Base-by-base conservation (phyloP, 306 rosid species). In the Trifolium repens region DNA sequence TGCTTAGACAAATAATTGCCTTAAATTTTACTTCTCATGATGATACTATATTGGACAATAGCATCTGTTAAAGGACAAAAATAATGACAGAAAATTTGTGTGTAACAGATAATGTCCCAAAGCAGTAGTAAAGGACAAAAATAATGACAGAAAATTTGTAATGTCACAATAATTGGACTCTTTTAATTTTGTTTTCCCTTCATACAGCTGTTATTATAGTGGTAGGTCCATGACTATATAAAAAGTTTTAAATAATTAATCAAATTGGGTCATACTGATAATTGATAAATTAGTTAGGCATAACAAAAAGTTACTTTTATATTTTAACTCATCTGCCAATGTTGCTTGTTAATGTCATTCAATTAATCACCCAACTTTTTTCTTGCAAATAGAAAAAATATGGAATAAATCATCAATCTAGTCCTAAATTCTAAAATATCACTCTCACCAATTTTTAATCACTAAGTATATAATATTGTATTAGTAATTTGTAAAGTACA, bases 91-190 rank as follows among this genome's bases (percentile, higher is more conserved):
- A 64, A 66, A 7, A n/a, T 9, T 14, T 13, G 8, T 70, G 37
- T 19, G 24, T 22, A 55, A 32, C 53, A 55, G 66, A 39, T 42
- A 13, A 46, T 32, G 35, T 32, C 6, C 4, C 6, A 32, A 24
- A 80, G 76, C 72, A 67, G 62, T 46, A 16, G 24, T 30, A 67
- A 47, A 69, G n/a, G 54, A 57, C 71, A 70, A 69, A 72, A 15
- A 39, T 43, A 34, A 65, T 47, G 71, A 22, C 24, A 15, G 10
- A 64, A 66, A 7, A 12, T 9, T 14, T 16, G 5, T 19, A 75
- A 83, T 42, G 67, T 40, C 10, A 44, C 73, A 72, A 67, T 17
- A 34, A 73, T 44, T 5, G n/a, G 30, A 54, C 69, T 39, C 3
- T 35, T 35, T 17, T 32, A 4, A 0, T 32, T 34, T 17, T n/a